phyloP scores from a whole-genome alignment of 306 rosid species.

The Vigna mungo region DNA sequence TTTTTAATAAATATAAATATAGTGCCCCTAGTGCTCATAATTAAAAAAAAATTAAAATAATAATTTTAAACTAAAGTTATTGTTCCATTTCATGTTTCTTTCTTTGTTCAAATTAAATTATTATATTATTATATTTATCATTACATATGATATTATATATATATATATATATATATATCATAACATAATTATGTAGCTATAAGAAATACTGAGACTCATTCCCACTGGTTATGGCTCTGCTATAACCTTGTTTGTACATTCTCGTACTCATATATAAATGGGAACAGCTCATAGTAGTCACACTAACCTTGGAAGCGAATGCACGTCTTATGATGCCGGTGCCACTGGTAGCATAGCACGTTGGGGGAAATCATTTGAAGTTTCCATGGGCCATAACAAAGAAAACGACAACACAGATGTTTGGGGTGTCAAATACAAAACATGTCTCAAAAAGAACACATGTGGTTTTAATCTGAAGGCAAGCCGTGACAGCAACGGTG shows the following conservation, averaged over 20 bases:
- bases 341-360: conserved; percentile 18
- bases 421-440: conserved; percentile 39
- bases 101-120: too few relatives aligned
- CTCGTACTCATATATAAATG: background rate
- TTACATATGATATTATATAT: too few relatives aligned
- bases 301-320: conserved; percentile 39
- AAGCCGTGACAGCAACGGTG: background rate
- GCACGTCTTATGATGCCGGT: conserved; percentile 11
- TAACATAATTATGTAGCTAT: background rate
- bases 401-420: conserved; percentile 31
- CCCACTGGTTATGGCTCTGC: background rate
- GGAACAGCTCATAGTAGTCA: conserved; percentile 19
- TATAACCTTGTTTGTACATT: background rate
- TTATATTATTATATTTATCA: too few relatives aligned
- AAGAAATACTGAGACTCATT: background rate
- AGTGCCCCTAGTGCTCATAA: too few relatives aligned
- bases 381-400: conserved; percentile 27
- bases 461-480: conserved; percentile 40
- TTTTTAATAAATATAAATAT: background rate
- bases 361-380: conserved; percentile 33
- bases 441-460: background rate
- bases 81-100: too few relatives aligned
- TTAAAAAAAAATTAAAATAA: too few relatives aligned
- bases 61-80: too few relatives aligned
- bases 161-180: too few relatives aligned